Evolutionary conservation across 2,329 filamentous ascomycete genomes (phyloP).

Genomic region (Westerdykella sp.): DNA sequence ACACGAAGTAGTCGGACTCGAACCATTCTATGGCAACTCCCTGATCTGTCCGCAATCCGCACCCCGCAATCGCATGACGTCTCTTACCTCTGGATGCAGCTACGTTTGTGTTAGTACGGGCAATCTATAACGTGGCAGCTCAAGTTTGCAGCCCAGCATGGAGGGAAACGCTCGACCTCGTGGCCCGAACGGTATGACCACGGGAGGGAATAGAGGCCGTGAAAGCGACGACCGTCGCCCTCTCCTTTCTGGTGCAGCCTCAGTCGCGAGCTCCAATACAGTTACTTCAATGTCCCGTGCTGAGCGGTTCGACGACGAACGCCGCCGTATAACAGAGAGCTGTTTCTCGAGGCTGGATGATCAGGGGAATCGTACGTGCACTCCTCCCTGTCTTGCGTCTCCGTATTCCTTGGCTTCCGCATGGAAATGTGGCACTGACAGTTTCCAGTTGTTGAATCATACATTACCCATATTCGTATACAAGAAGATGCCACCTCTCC

Average conservation of each 20-base stretch:
- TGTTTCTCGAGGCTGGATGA: constrained; percentile 88
- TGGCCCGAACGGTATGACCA: constrained; percentile 18
- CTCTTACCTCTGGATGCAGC: not conserved
- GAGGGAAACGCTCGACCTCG: constrained; percentile 26
- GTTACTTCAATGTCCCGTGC: constrained; percentile 47
- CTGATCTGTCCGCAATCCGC: no score
- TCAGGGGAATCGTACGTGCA: constrained; percentile 72
- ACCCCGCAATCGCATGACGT: no score
- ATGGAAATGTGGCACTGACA: not conserved
- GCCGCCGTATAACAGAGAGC: constrained; percentile 86
- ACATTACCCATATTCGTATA: constrained; percentile 95
- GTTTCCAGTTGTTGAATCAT: constrained; percentile 70
- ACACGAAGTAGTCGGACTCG: no score
- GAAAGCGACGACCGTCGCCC: constrained; percentile 19
- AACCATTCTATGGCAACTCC: no score
- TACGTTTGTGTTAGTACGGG: not conserved
- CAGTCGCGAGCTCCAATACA: constrained; percentile 16
- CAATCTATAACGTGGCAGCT: no score
- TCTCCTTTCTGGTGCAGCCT: constrained; percentile 12
- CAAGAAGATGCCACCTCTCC: constrained; percentile 79
- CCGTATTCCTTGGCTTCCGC: constrained; percentile 9
- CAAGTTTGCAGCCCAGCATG: constrained; percentile 14
- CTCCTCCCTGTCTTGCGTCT: not conserved
- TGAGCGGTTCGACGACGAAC: constrained; percentile 94
- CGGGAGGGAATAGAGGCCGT: constrained; percentile 18